Base-by-base conservation (phyloP, 73 alveolate genomes). In the Diophrys appendiculata region DNA sequence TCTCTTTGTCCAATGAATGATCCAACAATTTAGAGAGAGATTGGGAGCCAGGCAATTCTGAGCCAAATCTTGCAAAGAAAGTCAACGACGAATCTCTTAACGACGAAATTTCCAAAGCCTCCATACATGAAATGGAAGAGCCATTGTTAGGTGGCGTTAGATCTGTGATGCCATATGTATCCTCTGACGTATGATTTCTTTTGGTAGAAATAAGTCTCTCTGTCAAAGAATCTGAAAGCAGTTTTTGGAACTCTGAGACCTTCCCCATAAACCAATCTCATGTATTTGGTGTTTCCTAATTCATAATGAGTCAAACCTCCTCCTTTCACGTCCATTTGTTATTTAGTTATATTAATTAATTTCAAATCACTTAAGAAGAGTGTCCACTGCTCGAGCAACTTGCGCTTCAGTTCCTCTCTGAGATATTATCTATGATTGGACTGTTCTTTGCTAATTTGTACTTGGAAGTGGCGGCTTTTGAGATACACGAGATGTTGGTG, bases 101-200 rank as follows among this genome's bases (percentile, higher is more conserved):
- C 60, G 83, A 80, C 43, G 89, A 80, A 80, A 70, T 72, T 80
- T 72, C 54, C 55, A 78, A 79, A 60, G 32, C 89, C 89, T 13
- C 89, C 89, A 64, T 80, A 80, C 83, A 80, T 69, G 89, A 80
- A 80, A 60, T 80, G 89, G 83, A 80, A 80, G 82, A 80, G 83
- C 89, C 89, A 80, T 34, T 80, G 83, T 52, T 80, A 78, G 70
- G 89, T 80, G 72, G 89, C 89, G 89, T 80, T 80, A 71, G 89
- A 80, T 80, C 89, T 80, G 78, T 80, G 89, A 43, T 80, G 89
- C 89, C 89, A 80, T 82, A 80, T 72, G 83, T 80, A 80, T 72
- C 89, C 89, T 52, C 89, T 52, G 35, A 54, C 82, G 72, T 32
- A 80, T 28, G 73, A 52, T 72, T 80, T 80, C 89, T 80, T 80